Evolutionary conservation across 2,329 filamentous ascomycete species (phyloP), one percentile per base, ranked within the genome.

Genomic region (Fonsecaea monophora): DNA sequence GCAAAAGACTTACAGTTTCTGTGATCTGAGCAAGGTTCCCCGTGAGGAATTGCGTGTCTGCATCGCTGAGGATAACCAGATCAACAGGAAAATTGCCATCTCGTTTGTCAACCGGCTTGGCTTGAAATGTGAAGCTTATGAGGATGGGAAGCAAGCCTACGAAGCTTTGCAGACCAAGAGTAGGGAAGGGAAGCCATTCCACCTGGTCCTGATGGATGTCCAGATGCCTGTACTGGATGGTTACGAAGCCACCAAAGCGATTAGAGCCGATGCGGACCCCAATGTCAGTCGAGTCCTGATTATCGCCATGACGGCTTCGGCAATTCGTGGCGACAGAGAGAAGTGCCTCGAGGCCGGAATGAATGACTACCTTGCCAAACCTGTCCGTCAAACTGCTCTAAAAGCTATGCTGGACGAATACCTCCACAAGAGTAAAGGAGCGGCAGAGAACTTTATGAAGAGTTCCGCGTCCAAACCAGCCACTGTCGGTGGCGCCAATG

Each of bases 311-410:
- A 98, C 94, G 0, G 94, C 94, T 0, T 94, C 90, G 32, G 94
- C 94, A 2, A 98, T 98, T 68, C 91, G 95, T 76, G 94, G 94
- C 18, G 94, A 98, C 76, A 86, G 94, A 56, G 94, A 98, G 77
- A 97, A 96, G 80, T 97, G 94, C 73, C 82, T 97, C n/a, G 92
- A 93, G 58, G 92, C 92, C 1, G 94, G 94, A 53, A 98, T 98
- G 94, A 97, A 97, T 78, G 95, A 97, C 75, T 98, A 97, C 74
- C 86, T 97, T 0, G 93, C 94, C 15, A 98, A 98, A 77, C 94
- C 94, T 0, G 94, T 98, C n/a, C 87, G 93, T 68, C 92, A 91
- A 3, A 91, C 94, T 55, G 89, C 96, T 48, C 82, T 98, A 62
- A 95, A 92, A 79, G 89, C 89, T 75, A 94, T 97, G 81, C 81